Evolutionary conservation across 2,329 filamentous ascomycete genomes (phyloP).

Genomic region (Fusarium humuli): DNA sequence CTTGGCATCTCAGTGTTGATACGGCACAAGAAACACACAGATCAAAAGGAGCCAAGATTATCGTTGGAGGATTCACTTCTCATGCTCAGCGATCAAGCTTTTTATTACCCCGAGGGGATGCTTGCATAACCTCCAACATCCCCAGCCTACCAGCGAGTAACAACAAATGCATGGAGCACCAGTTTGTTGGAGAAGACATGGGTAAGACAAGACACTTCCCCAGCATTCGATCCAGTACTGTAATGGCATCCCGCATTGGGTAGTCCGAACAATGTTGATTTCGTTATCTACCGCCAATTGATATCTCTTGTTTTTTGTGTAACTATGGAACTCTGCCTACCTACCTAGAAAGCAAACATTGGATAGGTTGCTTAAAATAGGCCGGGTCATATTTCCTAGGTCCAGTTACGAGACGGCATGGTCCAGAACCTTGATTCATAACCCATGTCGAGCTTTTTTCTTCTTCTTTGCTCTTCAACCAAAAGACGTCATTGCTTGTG

Average conservation of each 20-base stretch:
- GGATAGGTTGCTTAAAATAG: constrained; percentile 10
- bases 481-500: constrained; percentile 42
- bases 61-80: neutral
- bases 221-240: neutral
- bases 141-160: neutral
- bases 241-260: constrained; percentile 17
- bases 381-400: constrained; percentile 7
- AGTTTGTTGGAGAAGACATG: constrained; percentile 27
- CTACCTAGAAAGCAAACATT: neutral
- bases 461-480: neutral
- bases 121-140: constrained; percentile 8
- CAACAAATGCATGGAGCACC: constrained; percentile 9
- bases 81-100: neutral
- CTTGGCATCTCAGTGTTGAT: neutral
- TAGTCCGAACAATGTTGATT: constrained; percentile 8
- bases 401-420: constrained; percentile 11
- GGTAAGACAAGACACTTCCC: constrained; percentile 22
- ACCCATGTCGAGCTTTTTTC: constrained; percentile 8
- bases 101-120: constrained; percentile 4
- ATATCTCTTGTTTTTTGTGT: constrained; percentile 4
- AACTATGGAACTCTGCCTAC: neutral
- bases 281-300: neutral
- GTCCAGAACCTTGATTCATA: constrained; percentile 36
- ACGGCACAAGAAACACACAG: neutral
- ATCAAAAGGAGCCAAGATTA: neutral